phyloP scores from a whole-genome alignment of 2,329 filamentous ascomycete genomes.

The Exophiala phaeomuriformis region DNA sequence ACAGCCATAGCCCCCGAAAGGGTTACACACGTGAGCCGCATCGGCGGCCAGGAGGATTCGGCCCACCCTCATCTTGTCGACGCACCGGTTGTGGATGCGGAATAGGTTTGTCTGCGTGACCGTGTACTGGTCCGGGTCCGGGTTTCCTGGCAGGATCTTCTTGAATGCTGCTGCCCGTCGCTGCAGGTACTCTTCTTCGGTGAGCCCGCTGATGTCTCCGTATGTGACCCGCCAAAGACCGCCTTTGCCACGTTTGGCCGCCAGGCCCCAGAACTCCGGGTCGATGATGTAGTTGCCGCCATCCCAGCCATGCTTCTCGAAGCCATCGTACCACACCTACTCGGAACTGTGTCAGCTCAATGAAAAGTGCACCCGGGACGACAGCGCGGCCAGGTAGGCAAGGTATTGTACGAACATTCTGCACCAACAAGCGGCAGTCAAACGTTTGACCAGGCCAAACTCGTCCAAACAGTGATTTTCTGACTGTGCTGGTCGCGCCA shows the following conservation, averaged over 20 bases:
- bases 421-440: conserved; percentile 14
- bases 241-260: conserved; percentile 51
- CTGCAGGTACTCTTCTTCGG: conserved; percentile 45
- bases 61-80: conserved; percentile 50
- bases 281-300: conserved; percentile 49
- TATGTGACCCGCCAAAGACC: conserved; percentile 60
- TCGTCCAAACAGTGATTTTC: conserved; percentile 15
- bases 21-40: conserved; percentile 45
- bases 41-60: conserved; percentile 53
- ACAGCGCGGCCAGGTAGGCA: neutral
- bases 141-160: conserved; percentile 52
- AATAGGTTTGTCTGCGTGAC: conserved; percentile 53
- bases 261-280: conserved; percentile 57
- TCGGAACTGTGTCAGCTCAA: no score
- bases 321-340: conserved; percentile 16
- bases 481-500: neutral
- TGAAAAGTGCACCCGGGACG: no score
- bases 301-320: conserved; percentile 17
- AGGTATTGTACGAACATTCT: conserved; percentile 2
- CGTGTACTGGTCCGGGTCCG: conserved; percentile 51
- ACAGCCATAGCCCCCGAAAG: conserved; percentile 13
- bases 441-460: conserved; percentile 14
- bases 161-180: conserved; percentile 51
- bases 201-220: conserved; percentile 49
- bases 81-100: conserved; percentile 55